phyloP scores from a whole-genome alignment of 2,329 filamentous ascomycete genomes.

The Bipolaris sorokiniana region DNA sequence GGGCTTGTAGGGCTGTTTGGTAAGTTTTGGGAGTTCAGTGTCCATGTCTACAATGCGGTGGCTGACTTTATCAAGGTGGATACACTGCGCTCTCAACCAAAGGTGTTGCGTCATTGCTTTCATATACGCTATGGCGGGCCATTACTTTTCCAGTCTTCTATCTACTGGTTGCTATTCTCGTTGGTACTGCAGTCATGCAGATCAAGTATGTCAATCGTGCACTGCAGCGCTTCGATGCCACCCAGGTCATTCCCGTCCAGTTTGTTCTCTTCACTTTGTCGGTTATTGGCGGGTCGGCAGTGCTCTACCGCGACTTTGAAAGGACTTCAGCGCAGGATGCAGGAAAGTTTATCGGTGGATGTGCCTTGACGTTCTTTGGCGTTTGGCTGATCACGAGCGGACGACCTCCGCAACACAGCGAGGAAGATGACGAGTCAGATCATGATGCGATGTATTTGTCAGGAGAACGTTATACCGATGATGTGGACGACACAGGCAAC shows the following conservation, averaged over 20 bases:
- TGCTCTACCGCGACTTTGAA: slow-evolving; percentile 95
- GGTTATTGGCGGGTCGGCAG: slow-evolving; percentile 90
- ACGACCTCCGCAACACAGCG: slow-evolving; percentile 52
- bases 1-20: slow-evolving; percentile 93
- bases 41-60: neutral
- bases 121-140: slow-evolving; percentile 84
- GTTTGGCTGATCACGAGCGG: slow-evolving; percentile 98
- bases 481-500: slow-evolving; percentile 22
- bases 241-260: slow-evolving; percentile 96
- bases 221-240: slow-evolving; percentile 92
- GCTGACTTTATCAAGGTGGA: slow-evolving; percentile 62
- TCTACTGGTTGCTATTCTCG: slow-evolving; percentile 76
- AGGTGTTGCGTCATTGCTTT: slow-evolving; percentile 92
- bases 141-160: slow-evolving; percentile 94
- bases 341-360: slow-evolving; percentile 86
- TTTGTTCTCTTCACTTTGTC: slow-evolving; percentile 97
- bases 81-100: slow-evolving; percentile 98
- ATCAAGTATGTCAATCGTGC: slow-evolving; percentile 94
- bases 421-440: slow-evolving; percentile 56
- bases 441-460: slow-evolving; percentile 53
- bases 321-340: slow-evolving; percentile 75
- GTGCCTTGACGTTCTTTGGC: slow-evolving; percentile 88
- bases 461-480: slow-evolving; percentile 48
- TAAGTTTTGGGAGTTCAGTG: slow-evolving; percentile 46
- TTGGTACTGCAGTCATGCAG: slow-evolving; percentile 90